These are phyloP conservation scores for Saccharum hybrid DNA, from an alignment of 202 grass and related monocot genomes.

Conservation along the genomic window DNA sequence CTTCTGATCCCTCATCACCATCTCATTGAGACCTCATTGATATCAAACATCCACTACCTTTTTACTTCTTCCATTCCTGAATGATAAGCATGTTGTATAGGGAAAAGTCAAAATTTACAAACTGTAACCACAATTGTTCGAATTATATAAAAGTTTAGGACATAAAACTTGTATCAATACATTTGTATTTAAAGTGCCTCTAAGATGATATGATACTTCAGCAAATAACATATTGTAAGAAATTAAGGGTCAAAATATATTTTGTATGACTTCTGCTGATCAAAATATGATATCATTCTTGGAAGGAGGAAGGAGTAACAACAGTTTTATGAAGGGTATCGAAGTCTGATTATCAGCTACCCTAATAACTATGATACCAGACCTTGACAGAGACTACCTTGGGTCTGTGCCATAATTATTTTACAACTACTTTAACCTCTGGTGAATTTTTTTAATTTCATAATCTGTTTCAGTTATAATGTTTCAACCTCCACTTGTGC, in stretches of 20 bases:
- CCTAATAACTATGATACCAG: neutral
- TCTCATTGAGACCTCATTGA: too few species aligned
- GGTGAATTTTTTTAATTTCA: neutral
- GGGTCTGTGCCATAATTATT: neutral
- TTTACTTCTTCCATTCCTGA: too few species aligned
- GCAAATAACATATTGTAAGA: too few species aligned
- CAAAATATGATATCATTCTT: neutral
- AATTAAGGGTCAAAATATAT: too few species aligned
- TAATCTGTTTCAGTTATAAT: conserved; percentile 5
- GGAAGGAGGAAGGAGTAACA: neutral
- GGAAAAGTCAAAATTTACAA: too few species aligned
- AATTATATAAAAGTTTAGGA: too few species aligned
- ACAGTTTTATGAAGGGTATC: neutral
- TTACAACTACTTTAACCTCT: neutral
- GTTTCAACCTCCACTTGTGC: neutral
- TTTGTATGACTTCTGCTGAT: neutral
- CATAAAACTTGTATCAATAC: too few species aligned
- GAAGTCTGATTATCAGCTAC: neutral
- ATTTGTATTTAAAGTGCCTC: too few species aligned
- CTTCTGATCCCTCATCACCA: neutral
- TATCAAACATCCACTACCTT: neutral
- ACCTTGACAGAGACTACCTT: neutral
- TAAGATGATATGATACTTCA: too few species aligned
- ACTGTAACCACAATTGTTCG: too few species aligned
- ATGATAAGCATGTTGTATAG: too few species aligned